Evolutionary conservation across 495 filamentous ascomycete species (phyloP).

Genomic region (Aspergillus bertholletiae): DNA sequence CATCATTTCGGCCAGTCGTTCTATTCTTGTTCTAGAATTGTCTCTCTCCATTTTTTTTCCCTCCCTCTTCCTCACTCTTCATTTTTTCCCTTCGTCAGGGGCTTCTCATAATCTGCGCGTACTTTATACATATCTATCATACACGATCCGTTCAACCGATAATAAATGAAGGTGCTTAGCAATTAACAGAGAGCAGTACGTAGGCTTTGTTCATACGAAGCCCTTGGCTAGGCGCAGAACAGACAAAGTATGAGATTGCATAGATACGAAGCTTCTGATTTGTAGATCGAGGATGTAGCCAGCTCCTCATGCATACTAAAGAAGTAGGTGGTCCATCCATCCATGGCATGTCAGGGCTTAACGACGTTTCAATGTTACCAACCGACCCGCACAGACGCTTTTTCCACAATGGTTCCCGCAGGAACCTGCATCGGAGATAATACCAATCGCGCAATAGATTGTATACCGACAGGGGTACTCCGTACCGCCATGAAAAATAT

Average conservation of each 20-base stretch:
- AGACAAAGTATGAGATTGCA: neutral
- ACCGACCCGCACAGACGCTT: neutral
- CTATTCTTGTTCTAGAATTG: too few species aligned
- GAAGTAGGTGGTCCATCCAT: neutral
- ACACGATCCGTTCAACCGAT: too few species aligned
- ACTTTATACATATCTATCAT: too few species aligned
- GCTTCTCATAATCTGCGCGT: too few species aligned
- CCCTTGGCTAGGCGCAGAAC: too few species aligned
- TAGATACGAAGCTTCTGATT: neutral
- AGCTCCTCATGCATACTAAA: neutral
- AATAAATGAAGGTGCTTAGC: too few species aligned
- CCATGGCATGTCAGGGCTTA: neutral
- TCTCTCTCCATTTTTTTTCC: too few species aligned
- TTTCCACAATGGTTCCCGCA: neutral
- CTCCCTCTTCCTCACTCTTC: too few species aligned
- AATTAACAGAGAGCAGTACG: neutral
- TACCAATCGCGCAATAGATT: neutral
- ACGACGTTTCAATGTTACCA: neutral
- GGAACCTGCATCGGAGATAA: slow-evolving; percentile 2
- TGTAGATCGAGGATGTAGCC: neutral
- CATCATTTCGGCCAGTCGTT: too few species aligned
- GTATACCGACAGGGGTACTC: neutral
- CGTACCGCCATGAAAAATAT: neutral
- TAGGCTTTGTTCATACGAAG: neutral
- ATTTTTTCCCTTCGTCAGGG: too few species aligned